Base-by-base conservation (phyloP, 495 filamentous ascomycete genomes). In the Daldinia vernicosa region DNA sequence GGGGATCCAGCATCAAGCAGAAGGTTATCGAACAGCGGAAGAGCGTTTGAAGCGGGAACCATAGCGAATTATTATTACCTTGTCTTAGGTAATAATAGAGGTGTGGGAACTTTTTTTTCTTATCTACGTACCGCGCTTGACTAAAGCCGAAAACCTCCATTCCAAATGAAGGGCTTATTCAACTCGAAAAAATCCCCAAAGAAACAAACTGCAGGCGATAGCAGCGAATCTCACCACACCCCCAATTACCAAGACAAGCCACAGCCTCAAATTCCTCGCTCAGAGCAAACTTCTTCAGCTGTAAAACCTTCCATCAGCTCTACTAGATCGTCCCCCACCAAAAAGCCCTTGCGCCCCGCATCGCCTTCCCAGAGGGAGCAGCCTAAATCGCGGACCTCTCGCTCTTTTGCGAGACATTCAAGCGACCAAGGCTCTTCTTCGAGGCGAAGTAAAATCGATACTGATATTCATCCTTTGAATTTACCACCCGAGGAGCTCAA, bases 401-500 rank as follows among this genome's bases (percentile, higher is more conserved):
- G 81, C 71, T 72, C 76, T 64, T 82, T 78, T 58, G 72, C 76
- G 69, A 77, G 79, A 45, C 77, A 83, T 58, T 67, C 81, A 14
- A 77, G 76, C 67, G 81, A 83, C 32, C 72, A 79, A 6, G 68
- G 67, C 32, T 74, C 74, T 33, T 79, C 77, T 33, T 75, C 75
- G 30, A 77, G 82, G 56, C 72, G 78, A 32, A 80, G 83, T 77
- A 86, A 87, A 63, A 82, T 86, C 80, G 91, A 92, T 75, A 84
- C 84, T 55, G 88, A 93, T 68, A 86, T 85, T 7, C 94, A 97
- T 79, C 94, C 94, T 37, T 84, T 97, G 55, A 97, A 97, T 76
- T 88, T 95, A 33, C 93, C 90, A 3, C 93, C 92, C 40, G 92
- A 95, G 80, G 89, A 96, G 85, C 85, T 91, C 67, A 90, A 89